Evolutionary conservation across 192 early-diverging fungal species (phyloP), one percentile per base, ranked within the genome.

Genomic region (Backusella tarrabulga): DNA sequence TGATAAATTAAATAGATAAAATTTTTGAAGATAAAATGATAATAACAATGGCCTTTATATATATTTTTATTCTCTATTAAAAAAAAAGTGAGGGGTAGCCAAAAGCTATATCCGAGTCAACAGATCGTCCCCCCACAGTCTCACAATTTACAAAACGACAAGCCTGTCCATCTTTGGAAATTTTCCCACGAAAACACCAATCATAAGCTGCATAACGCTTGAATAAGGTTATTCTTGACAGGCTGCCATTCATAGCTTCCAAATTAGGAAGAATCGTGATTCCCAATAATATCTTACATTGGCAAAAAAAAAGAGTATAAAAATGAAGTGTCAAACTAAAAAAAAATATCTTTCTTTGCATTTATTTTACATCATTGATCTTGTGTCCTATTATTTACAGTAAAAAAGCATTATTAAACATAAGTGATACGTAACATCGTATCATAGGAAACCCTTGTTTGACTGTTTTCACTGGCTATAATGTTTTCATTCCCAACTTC

Each of bases 161-260:
- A 72, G 5, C n/a, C 40, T 8, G 7, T 44, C 70, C 23, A 40
- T 12, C 4, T 19, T 40, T 44, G 44, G 71, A 19, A 26, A 72
- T 46, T 76, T 76, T 76, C 75, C 36, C 75, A 76, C 75, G 75
- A 15, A 21, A 15, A 44, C 44, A 76, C 76, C 76, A 71, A 77
- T 77, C 70, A 71, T 19, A 56, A 29, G 3, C 8, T 63, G 7
- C 26, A 63, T 29, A 14, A 0, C 12, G 3, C 21, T 23, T 63
- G 9, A 63, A 63, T 63, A 63, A 63, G 26, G 23, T 63, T 63
- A 9, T 12, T 23, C 56, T 63, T 63, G 56, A 63, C 56, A 63
- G 12, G 56, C 23, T 63, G 56, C 56, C 56, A 63, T 63, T 11
- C 26, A 63, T 23, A 63, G 9, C 8, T 63, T 63, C 56, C 56